Percentiles rank a stretch among this genome's conserved stretches.
Conservation (phyloP, 2,329 filamentous ascomycete species). For the Fusarium mundagurra region DNA sequence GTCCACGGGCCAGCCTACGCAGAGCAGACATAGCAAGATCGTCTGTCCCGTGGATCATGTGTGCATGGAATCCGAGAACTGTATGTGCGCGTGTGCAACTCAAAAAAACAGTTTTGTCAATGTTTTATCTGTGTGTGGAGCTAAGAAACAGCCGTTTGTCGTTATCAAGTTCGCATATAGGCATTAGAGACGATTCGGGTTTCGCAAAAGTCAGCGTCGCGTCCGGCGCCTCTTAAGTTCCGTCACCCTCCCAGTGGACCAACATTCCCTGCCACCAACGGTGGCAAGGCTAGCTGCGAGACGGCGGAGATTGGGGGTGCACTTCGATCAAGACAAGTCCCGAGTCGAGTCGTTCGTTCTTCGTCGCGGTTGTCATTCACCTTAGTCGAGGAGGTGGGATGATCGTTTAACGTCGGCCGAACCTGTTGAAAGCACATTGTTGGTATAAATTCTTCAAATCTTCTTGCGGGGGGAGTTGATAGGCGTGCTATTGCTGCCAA, state of each 20-base stretch:
- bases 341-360: constrained; percentile 39
- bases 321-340: constrained; percentile 37
- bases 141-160: constrained; percentile 56
- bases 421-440: constrained; percentile 81
- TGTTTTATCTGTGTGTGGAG: constrained; percentile 54
- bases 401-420: constrained; percentile 85
- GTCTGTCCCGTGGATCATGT: constrained; percentile 35
- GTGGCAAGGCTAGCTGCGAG: constrained; percentile 45
- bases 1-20: constrained; percentile 40
- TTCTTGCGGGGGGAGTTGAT: constrained; percentile 37
- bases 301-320: constrained; percentile 42
- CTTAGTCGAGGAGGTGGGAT: constrained; percentile 41
- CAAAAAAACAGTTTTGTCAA: constrained; percentile 46
- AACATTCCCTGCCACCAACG: constrained; percentile 43
- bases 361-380: constrained; percentile 37
- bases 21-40: constrained; percentile 25
- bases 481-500: constrained; percentile 62
- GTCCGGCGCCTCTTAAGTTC: constrained; percentile 41
- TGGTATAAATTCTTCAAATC: constrained; percentile 62
- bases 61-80: constrained; percentile 36
- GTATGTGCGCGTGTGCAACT: constrained; percentile 33
- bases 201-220: constrained; percentile 44
- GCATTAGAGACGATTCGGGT: constrained; percentile 51
- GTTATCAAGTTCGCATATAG: constrained; percentile 52
- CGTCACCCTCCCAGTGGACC: constrained; percentile 43